phyloP scores from a whole-genome alignment of 345 rosid species.

The Excoecaria cochinchinensis region DNA sequence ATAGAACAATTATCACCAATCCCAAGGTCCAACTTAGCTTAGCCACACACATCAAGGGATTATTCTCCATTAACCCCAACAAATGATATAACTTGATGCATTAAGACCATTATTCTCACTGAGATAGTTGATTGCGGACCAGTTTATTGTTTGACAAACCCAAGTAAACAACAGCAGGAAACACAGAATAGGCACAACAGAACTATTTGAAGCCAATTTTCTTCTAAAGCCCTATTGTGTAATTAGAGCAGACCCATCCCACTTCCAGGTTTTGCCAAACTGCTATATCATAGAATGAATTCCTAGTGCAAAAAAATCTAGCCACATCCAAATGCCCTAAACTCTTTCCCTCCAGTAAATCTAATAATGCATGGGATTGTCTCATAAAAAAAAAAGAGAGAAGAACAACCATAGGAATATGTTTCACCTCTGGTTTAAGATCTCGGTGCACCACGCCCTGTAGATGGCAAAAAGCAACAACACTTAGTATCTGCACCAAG shows the following conservation, averaged over 20 bases:
- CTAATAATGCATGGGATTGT: conserved; percentile 2
- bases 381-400: conserved; percentile 12
- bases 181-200: too few relatives aligned
- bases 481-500: conserved; percentile 72
- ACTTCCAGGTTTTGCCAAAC: background rate
- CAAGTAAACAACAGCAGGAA: too few relatives aligned
- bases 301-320: background rate
- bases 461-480: conserved; percentile 92
- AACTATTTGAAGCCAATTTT: too few relatives aligned
- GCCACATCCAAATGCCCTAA: background rate
- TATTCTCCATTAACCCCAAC: background rate
- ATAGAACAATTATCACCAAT: background rate
- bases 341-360: background rate
- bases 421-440: conserved; percentile 90
- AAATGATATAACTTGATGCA: background rate
- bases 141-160: too few relatives aligned
- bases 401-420: background rate
- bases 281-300: background rate
- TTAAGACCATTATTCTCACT: too few relatives aligned
- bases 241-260: background rate
- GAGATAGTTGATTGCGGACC: too few relatives aligned
- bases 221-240: background rate
- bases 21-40: background rate
- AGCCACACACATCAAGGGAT: background rate
- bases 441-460: conserved; percentile 98